These are phyloP conservation scores for Beauveria varroae DNA, from an alignment of 2,329 filamentous ascomycete species.

Conservation along the genomic window DNA sequence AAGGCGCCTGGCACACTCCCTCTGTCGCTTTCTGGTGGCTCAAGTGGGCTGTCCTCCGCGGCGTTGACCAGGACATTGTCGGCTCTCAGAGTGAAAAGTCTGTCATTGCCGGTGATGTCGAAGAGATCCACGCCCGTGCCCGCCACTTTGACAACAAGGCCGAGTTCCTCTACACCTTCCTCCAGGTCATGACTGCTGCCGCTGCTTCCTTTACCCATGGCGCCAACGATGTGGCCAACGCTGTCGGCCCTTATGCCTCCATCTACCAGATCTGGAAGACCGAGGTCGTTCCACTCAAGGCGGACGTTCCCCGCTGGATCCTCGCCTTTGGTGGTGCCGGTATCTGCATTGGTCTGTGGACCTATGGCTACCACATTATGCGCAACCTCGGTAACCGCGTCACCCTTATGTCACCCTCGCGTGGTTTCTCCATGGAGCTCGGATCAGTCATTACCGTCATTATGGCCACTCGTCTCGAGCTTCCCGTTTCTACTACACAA, in stretches of 20 bases:
- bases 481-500: constrained; percentile 58
- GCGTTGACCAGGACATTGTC: constrained; percentile 37
- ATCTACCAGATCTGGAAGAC: constrained; percentile 54
- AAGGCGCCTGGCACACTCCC: constrained; percentile 35
- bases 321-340: constrained; percentile 44
- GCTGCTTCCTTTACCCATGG: constrained; percentile 59
- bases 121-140: constrained; percentile 48
- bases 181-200: constrained; percentile 53
- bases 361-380: constrained; percentile 59
- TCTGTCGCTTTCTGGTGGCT: constrained; percentile 36
- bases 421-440: constrained; percentile 54
- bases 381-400: constrained; percentile 53
- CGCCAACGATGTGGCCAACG: constrained; percentile 58
- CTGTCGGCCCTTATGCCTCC: constrained; percentile 55
- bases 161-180: constrained; percentile 54
- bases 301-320: constrained; percentile 52
- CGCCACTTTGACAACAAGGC: constrained; percentile 54
- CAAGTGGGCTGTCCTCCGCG: constrained; percentile 40
- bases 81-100: constrained; percentile 27
- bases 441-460: constrained; percentile 56
- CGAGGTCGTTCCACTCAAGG: constrained; percentile 36
- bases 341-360: constrained; percentile 51
- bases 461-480: constrained; percentile 52
- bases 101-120: constrained; percentile 44
- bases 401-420: constrained; percentile 53